phyloP scores from a whole-genome alignment of 306 rosid genomes.

The Cucumis hystrix region DNA sequence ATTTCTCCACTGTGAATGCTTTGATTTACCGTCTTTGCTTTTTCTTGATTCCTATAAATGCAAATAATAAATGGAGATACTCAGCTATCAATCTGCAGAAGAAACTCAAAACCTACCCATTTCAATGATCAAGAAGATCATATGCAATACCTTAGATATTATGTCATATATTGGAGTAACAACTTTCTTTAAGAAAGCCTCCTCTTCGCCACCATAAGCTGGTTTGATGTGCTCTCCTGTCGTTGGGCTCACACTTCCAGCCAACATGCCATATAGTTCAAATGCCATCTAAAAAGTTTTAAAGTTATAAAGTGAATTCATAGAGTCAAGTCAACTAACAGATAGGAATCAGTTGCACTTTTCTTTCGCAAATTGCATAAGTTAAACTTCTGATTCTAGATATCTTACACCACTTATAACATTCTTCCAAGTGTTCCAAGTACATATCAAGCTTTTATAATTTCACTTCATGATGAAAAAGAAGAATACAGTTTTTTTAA shows the following conservation, averaged over 20 bases:
- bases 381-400: not conserved
- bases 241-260: conserved; percentile 70
- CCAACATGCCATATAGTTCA: conserved; percentile 90
- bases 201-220: conserved; percentile 77
- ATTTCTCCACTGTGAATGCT: conserved; percentile 97
- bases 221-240: conserved; percentile 92
- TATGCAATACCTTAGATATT: conserved; percentile 45
- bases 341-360: not conserved
- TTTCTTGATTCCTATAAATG: conserved; percentile 50
- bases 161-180: conserved; percentile 81
- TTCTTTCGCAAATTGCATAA: not conserved
- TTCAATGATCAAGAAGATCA: conserved; percentile 4
- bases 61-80: conserved; percentile 4
- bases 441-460: not conserved
- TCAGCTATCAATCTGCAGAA: conserved; percentile 4
- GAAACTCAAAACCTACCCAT: not conserved
- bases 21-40: conserved; percentile 54
- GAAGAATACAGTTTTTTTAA: not conserved
- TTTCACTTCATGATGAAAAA: not conserved
- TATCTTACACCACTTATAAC: not conserved
- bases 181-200: conserved; percentile 66
- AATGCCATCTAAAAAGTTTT: conserved; percentile 62
- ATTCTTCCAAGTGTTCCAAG: not conserved
- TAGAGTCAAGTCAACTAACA: not conserved
- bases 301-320: not conserved